These are phyloP conservation scores for Rheum nobile DNA, from an alignment of 148 eudicot genomes.

Conservation along the genomic window DNA sequence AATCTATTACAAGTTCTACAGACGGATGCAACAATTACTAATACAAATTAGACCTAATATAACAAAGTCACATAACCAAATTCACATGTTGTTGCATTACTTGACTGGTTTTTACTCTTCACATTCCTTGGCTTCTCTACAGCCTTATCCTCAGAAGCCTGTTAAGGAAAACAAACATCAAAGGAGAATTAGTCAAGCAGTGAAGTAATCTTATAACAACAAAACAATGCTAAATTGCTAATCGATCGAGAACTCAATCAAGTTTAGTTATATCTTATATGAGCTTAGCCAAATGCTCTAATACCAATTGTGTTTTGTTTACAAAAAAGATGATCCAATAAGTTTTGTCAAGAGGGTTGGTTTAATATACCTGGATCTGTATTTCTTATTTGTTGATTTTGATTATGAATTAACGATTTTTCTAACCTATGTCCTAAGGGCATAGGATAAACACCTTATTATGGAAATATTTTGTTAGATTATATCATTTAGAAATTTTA, in stretches of 20 bases:
- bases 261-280: no score
- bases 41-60: background rate
- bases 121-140: background rate
- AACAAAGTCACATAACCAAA: background rate
- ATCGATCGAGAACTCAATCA: no score
- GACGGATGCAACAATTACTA: background rate
- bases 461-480: no score
- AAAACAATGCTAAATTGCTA: no score
- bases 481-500: no score
- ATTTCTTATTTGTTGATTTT: background rate
- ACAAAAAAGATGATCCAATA: background rate
- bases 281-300: no score
- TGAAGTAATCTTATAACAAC: background rate
- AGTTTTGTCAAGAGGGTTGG: background rate
- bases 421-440: no score
- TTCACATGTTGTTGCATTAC: background rate
- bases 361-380: background rate
- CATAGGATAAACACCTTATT: no score
- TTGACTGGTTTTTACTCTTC: background rate
- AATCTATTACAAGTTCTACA: background rate
- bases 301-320: no score
- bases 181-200: background rate
- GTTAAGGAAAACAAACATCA: background rate
- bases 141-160: slow-evolving; percentile 10
- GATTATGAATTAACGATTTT: background rate